A percentile compares a stretch with the other conserved stretches of the same genome.
phyloP scores from a whole-genome alignment of 148 eudicot genomes.

The Rheum nobile region DNA sequence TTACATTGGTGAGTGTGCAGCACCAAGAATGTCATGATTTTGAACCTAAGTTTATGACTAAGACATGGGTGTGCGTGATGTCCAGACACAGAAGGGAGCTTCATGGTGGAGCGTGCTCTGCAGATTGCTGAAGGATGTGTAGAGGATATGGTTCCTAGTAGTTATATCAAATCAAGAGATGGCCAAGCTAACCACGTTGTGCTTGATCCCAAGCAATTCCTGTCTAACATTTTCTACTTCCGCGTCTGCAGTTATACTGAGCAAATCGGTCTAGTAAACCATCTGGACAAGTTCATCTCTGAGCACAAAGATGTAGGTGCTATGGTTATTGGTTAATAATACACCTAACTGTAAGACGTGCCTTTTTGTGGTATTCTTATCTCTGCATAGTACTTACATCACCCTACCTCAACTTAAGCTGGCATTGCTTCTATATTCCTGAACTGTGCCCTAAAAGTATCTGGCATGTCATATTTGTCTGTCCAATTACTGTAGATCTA shows the following conservation, averaged over 20 bases:
- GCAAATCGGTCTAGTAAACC: slow-evolving; percentile 75
- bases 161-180: slow-evolving; percentile 25
- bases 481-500: background rate
- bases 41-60: slow-evolving; percentile 13
- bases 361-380: background rate
- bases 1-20: slow-evolving; percentile 54
- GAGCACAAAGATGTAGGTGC: slow-evolving; percentile 76
- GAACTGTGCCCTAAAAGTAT: background rate
- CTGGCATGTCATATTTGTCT: background rate
- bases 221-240: slow-evolving; percentile 68
- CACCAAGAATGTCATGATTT: background rate
- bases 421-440: background rate
- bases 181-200: slow-evolving; percentile 21
- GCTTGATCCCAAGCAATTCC: slow-evolving; percentile 54
- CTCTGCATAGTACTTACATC: background rate
- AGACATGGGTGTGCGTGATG: slow-evolving; percentile 15
- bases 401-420: background rate
- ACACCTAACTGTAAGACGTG: background rate
- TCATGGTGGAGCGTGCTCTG: slow-evolving; percentile 92
- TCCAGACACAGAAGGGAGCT: slow-evolving; percentile 95
- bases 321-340: background rate
- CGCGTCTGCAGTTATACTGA: slow-evolving; percentile 92
- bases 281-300: slow-evolving; percentile 70
- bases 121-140: slow-evolving; percentile 89
- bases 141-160: slow-evolving; percentile 50